Evolutionary conservation across 1,139 yeast species (phyloP), one percentile per base, ranked within the genome.

Genomic region (Komagataea norvegica): DNA sequence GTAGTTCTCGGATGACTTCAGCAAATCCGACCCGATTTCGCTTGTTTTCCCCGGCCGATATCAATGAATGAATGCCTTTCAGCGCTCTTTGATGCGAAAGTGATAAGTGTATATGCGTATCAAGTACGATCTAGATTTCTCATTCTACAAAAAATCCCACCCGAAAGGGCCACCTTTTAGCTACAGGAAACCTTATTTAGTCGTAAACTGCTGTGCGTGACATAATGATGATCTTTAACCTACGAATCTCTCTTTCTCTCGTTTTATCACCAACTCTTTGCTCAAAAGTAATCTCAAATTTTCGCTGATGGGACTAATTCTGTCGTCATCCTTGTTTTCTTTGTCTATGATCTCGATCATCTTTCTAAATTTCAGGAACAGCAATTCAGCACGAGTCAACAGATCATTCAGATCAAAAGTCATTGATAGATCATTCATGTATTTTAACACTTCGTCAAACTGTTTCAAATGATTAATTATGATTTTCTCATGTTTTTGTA

Each of bases 401-500:
- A 87, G 64, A 46, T 84, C 91, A 34, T 81, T 76, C 52, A 88
- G 63, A 44, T 86, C 78, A 64, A 88, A 67, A 5, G 77, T 73
- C 70, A 82, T 81, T 35, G 87, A 77, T 45, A 93, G 69, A 51
- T 91, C 97, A 60, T 91, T 91, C 77, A 91, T 84, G 58, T 85
- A 93, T 64, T 85, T 87, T 52, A 91, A 70, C 15, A 91, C 91
- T 57, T 89, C 96, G 56, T 91, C 98, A 62, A 91, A 89, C 44
- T 80, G 77, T 25, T 66, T 65, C 44, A 89, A 67, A 54, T 87
- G 84, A 36, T 79, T 76, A 48, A 80, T 75, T 31, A 91, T 85
- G 23, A 85, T 78, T 34, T 82, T 74, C 52, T 88, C 87, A 59
- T 89, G 82, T 52, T 86, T 88, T 54, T 91, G 94, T 38, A 93